Evolutionary conservation across 805 yeast species (phyloP).

Genomic region (Pichia heedii): DNA sequence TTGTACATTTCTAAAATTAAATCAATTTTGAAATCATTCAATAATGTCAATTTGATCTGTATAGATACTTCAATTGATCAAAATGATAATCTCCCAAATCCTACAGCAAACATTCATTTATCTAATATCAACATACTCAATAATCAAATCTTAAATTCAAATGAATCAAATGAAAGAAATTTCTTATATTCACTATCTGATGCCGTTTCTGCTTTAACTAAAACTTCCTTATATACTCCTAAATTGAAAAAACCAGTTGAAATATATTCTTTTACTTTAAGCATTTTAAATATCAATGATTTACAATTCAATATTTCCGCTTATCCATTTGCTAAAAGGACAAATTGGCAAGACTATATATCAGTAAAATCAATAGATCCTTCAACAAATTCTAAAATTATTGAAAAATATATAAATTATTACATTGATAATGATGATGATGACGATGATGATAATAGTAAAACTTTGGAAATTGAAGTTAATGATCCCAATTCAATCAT

Average conservation of each 20-base stretch:
- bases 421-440: conserved; percentile 12
- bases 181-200: not conserved
- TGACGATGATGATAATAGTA: conserved; percentile 16
- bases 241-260: conserved; percentile 11
- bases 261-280: conserved; percentile 4
- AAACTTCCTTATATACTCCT: conserved; percentile 1
- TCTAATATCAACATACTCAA: not conserved
- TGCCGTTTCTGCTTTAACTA: conserved; percentile 2
- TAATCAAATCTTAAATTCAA: not conserved
- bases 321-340: conserved; percentile 10
- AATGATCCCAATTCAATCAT: conserved; percentile 12
- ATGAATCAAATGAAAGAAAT: conserved; percentile 2
- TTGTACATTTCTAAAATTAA: not conserved
- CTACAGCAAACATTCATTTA: not conserved
- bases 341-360: conserved; percentile 4
- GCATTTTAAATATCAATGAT: conserved; percentile 1
- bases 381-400: not conserved
- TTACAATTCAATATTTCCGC: conserved; percentile 6
- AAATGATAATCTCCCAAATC: too few species aligned
- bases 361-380: conserved; percentile 2
- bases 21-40: not conserved
- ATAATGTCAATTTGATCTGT: conserved; percentile 2
- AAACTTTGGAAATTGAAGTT: conserved; percentile 18
- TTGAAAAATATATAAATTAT: conserved; percentile 3
- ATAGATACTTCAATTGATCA: not conserved